Base-by-base conservation (phyloP, 352 stramenopile genomes). In the Thraustotheca clavata region DNA sequence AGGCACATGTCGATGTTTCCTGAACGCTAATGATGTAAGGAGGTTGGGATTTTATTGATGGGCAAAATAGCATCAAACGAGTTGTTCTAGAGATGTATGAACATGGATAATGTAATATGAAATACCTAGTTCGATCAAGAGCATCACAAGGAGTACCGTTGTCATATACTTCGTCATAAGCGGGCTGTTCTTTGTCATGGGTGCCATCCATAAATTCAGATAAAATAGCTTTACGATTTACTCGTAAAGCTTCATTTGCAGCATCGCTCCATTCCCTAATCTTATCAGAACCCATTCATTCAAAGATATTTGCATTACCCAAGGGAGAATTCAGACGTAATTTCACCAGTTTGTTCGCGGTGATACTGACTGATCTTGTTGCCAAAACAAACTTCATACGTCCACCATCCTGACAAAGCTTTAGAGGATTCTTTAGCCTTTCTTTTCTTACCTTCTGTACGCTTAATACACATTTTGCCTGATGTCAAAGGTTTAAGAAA, bases 341-440 rank as follows among this genome's bases (percentile, higher is more conserved):
- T 73, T 2, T 74, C 73, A 34, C 81, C 81, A 35, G 89, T 80
- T 26, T 60, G 65, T 52, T 93, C 75, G 36, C 79, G 79, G 32
- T 91, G 84, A 59, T 88, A 93, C 67, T 93, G 84, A 31, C 81
- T 77, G 26, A 90, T 70, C 31, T 74, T 73, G 5, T 75, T 69
- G 31, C 80, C 82, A 52, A 93, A 86, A 62, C 84, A 93, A 52
- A 90, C 84, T 67, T 93, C 81, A 65, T 91, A 91, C 8, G 84
- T 89, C 84, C 80, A 89, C 80, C 80, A 89, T 18, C 83, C 81
- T 65, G 43, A 29, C 22, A 52, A 8, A 18, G 8, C n/a, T n/a
- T n/a, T n/a, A n/a, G n/a, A n/a, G n/a, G n/a, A n/a, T n/a, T n/a
- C n/a, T n/a, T n/a, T n/a, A 27, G 14, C 48, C 22, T 18, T 32